Evolutionary conservation across 495 filamentous ascomycete species (phyloP), one percentile per base, ranked within the genome.

Genomic region (Xylaria nigripes): DNA sequence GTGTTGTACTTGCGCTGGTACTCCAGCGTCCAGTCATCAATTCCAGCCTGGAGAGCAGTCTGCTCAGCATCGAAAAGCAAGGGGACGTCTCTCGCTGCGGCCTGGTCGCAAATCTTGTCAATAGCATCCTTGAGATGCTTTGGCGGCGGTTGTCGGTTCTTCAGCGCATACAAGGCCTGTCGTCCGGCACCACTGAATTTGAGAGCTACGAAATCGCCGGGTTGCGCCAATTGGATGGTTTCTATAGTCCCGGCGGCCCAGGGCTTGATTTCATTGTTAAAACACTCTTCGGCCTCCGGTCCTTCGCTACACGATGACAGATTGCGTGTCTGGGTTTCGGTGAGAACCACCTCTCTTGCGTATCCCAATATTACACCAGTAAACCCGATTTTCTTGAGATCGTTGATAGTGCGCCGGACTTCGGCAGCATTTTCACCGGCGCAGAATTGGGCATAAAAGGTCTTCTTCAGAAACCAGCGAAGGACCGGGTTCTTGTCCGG

Each of bases 61-160:
- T 96, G 90, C 68, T 97, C 92, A 6, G 92, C 92, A 62, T 95
- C 92, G 48, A 95, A 86, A 4, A 96, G 76, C n/a, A 97, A 71
- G 16, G 78, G 76, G 23, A 95, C 83, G 25, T 85, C 81, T 47
- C 81, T 81, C 23, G 79, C 75, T 10, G 79, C 73, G 0, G 92
- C 92, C 8, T 88, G 75, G 41, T 87, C 74, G 67, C 92, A 97
- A 25, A 95, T 84, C 46, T 80, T 67, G 54, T 81, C 75, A 59
- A 94, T 92, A 8, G 88, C 85, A 12, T 75, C 62, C 24, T 77
- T 79, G 59, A 96, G 81, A 15, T 76, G 73, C 10, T 76, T 74
- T 0, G 81, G 75, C 1, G 89, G 86, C 6, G 74, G 70, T 1
- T 76, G 66, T 30, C 81, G 65, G 29, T 79, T 67, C 44, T 82